Percentiles rank a stretch among this genome's conserved stretches.
These are phyloP conservation scores for Aspergillus fumigatiaffinis DNA, from an alignment of 2,329 filamentous ascomycete genomes.

Conservation along the genomic window DNA sequence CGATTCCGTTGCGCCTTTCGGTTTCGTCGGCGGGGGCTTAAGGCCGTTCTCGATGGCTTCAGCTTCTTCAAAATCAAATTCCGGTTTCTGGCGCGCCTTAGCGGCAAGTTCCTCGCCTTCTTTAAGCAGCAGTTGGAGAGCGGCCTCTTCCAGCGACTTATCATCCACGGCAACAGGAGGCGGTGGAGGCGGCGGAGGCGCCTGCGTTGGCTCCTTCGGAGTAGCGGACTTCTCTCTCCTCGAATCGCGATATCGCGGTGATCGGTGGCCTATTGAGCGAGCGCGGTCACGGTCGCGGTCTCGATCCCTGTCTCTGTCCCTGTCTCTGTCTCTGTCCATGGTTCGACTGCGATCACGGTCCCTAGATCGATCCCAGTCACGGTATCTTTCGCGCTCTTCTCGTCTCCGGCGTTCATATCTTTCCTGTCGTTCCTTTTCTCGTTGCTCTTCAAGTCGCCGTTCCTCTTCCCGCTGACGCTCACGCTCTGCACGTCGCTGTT, in stretches of 20 bases:
- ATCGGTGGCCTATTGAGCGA: slow-evolving; percentile 29
- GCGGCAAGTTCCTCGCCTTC: slow-evolving; percentile 54
- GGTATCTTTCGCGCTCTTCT: slow-evolving; percentile 45
- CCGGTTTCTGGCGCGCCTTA: slow-evolving; percentile 48
- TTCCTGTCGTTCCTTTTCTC: slow-evolving; percentile 49
- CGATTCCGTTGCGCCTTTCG: slow-evolving; percentile 25
- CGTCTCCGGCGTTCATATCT: slow-evolving; percentile 41
- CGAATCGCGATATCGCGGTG: slow-evolving; percentile 27
- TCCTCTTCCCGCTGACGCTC: slow-evolving; percentile 51
- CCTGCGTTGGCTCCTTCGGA: slow-evolving; percentile 32
- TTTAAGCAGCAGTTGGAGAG: slow-evolving; percentile 50
- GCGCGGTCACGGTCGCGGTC: slow-evolving; percentile 28
- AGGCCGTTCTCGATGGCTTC: slow-evolving; percentile 39
- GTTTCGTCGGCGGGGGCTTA: slow-evolving; percentile 28
- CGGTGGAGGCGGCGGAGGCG: slow-evolving; percentile 16
- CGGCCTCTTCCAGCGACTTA: slow-evolving; percentile 54
- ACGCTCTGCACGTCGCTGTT: slow-evolving; percentile 47
- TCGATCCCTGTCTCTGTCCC: slow-evolving; percentile 21
- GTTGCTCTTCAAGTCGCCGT: slow-evolving; percentile 50
- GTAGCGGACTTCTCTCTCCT: slow-evolving; percentile 29
- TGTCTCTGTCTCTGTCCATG: slow-evolving; percentile 26
- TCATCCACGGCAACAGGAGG: slow-evolving; percentile 42
- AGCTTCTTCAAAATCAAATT: slow-evolving; percentile 49
- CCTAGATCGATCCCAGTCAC: slow-evolving; percentile 34
- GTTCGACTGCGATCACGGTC: slow-evolving; percentile 35